A percentile compares a stretch with the other conserved stretches of the same genome.
These are phyloP conservation scores for Aspergillus carbonarius DNA, from an alignment of 2,329 filamentous ascomycete genomes.

Conservation along the genomic window DNA sequence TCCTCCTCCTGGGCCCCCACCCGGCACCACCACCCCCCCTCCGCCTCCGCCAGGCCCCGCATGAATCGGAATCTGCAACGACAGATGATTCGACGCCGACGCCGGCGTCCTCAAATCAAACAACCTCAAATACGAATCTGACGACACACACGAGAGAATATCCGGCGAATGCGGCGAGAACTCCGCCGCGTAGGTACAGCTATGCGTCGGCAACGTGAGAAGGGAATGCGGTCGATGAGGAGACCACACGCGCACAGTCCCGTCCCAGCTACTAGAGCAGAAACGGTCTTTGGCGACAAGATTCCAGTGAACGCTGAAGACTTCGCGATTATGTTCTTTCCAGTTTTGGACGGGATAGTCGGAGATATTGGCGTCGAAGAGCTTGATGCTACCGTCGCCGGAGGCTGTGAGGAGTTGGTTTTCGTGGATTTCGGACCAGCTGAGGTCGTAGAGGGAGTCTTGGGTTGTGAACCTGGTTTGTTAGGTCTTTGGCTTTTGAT, in stretches of 20 bases:
- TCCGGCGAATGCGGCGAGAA: constrained; percentile 87
- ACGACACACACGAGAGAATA: constrained; percentile 81
- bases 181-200: constrained; percentile 88
- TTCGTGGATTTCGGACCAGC: constrained; percentile 96
- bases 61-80: constrained; percentile 80
- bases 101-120: constrained; percentile 89
- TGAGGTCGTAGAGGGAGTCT: constrained; percentile 90
- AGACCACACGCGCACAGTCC: constrained; percentile 93
- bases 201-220: constrained; percentile 83
- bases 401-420: constrained; percentile 87
- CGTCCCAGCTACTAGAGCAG: constrained; percentile 91
- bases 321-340: constrained; percentile 89
- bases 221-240: constrained; percentile 73
- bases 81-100: constrained; percentile 83
- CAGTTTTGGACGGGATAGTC: constrained; percentile 89
- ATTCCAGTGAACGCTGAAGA: constrained; percentile 92
- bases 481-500: constrained; percentile 3
- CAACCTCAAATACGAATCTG: constrained; percentile 83
- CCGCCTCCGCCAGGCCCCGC: constrained; percentile 58
- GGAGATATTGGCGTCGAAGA: constrained; percentile 80
- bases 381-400: constrained; percentile 90
- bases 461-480: constrained; percentile 82
- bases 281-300: constrained; percentile 88
- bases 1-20: constrained; percentile 40
- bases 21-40: constrained; percentile 49